phyloP scores from a whole-genome alignment of 1,139 yeast genomes.

The Magnusiomyces fungicola region DNA sequence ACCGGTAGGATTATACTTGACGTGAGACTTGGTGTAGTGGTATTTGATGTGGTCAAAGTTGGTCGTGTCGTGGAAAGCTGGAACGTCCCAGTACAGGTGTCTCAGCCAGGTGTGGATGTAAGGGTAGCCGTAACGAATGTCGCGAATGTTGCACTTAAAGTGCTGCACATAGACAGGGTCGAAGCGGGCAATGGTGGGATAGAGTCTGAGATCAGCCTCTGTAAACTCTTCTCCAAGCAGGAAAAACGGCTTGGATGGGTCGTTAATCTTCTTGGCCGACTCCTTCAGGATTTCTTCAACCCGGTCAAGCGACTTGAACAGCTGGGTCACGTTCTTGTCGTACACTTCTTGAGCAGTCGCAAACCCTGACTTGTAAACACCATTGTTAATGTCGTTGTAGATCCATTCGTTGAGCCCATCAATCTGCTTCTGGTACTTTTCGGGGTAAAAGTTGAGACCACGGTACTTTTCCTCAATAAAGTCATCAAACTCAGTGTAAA shows the following conservation, averaged over 20 bases:
- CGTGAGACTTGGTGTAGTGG: conserved; percentile 80
- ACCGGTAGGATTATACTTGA: conserved; percentile 54
- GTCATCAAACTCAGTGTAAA: conserved; percentile 61
- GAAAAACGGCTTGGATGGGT: conserved; percentile 27
- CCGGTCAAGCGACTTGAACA: conserved; percentile 67
- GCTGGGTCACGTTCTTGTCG: conserved; percentile 56
- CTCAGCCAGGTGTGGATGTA: conserved; percentile 70
- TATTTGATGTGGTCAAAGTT: conserved; percentile 64
- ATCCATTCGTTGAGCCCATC: conserved; percentile 81
- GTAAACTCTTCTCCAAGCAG: conserved; percentile 64
- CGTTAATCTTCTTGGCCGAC: conserved; percentile 34
- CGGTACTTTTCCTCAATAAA: conserved; percentile 44
- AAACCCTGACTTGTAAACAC: conserved; percentile 91
- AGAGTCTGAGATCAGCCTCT: conserved; percentile 85
- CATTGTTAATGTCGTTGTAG: conserved; percentile 81
- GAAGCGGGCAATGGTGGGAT: conserved; percentile 74
- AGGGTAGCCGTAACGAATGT: conserved; percentile 78
- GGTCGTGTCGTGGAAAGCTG: conserved; percentile 72
- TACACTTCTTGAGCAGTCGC: conserved; percentile 80
- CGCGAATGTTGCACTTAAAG: conserved; percentile 83
- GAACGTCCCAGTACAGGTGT: conserved; percentile 76
- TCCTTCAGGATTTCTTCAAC: conserved; percentile 59
- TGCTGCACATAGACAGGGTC: conserved; percentile 92
- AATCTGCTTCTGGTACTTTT: conserved; percentile 44
- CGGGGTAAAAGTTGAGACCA: conserved; percentile 59